Evolutionary conservation across 306 rosid genomes (phyloP).

Genomic region (Senna siamea): DNA sequence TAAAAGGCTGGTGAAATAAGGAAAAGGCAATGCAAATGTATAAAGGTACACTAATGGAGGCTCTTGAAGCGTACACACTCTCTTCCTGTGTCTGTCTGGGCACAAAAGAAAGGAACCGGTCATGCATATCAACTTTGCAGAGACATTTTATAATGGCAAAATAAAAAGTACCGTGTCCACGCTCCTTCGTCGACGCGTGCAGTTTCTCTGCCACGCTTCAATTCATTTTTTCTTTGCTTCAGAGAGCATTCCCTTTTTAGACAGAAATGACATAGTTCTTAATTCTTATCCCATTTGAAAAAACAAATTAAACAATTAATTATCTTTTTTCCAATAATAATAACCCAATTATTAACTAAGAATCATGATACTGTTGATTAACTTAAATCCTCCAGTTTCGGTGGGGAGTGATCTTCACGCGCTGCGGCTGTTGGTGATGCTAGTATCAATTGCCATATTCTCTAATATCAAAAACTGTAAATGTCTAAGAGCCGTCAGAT

Average conservation of each 20-base stretch:
- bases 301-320: too few relatives aligned
- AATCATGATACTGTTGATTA: too few relatives aligned
- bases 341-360: too few relatives aligned
- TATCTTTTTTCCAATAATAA: too few relatives aligned
- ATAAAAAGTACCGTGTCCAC: constrained; percentile 33
- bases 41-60: constrained; percentile 36
- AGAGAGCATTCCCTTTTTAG: too few relatives aligned
- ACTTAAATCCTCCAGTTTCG: too few relatives aligned
- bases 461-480: background rate
- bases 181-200: constrained; percentile 39
- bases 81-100: too few relatives aligned
- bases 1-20: constrained; percentile 41
- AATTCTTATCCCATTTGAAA: too few relatives aligned
- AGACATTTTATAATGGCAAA: background rate
- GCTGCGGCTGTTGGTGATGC: background rate
- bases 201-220: constrained; percentile 11
- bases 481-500: background rate
- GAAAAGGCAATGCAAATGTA: constrained; percentile 24
- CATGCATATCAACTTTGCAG: constrained; percentile 24
- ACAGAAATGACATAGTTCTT: too few relatives aligned
- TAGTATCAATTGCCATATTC: too few relatives aligned
- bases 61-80: background rate
- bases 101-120: background rate
- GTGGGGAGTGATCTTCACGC: background rate
- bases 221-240: background rate